A percentile compares a stretch with the other conserved stretches of the same genome.
Evolutionary conservation across 1,284 basidiomycete species (phyloP).

Genomic region (Ceratobasidium sp.): DNA sequence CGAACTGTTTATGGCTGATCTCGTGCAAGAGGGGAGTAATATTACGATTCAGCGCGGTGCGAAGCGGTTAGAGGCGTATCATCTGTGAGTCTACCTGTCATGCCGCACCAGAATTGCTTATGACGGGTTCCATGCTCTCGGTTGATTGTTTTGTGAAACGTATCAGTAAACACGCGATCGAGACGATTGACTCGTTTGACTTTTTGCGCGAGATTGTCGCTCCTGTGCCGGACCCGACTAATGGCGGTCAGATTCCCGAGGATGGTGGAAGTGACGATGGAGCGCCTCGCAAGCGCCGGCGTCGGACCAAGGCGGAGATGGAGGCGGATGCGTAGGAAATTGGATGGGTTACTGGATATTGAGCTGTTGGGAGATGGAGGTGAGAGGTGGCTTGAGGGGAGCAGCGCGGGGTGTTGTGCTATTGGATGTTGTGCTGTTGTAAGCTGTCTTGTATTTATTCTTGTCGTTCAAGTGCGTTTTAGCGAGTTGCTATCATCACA

Average conservation of each 20-base stretch:
- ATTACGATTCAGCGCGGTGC: constrained; percentile 86
- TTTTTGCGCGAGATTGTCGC: constrained; percentile 97
- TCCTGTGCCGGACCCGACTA: constrained; percentile 88
- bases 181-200: constrained; percentile 91
- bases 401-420: background rate
- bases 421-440: background rate
- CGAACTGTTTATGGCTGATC: constrained; percentile 91
- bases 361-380: background rate
- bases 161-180: constrained; percentile 91
- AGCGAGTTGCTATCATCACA: background rate
- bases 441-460: background rate
- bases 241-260: constrained; percentile 64
- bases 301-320: constrained; percentile 42
- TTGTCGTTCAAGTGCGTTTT: background rate
- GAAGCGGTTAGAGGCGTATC: constrained; percentile 93
- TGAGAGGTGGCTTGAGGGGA: background rate
- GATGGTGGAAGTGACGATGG: constrained; percentile 41
- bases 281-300: constrained; percentile 43
- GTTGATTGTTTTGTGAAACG: background rate
- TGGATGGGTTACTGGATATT: background rate
- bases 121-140: no score
- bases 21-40: constrained; percentile 87
- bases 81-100: constrained; percentile 76
- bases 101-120: no score
- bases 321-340: constrained; percentile 33